Conservation (phyloP, 805 yeast species). For the Kodamaea hsintzibuensis region DNA sequence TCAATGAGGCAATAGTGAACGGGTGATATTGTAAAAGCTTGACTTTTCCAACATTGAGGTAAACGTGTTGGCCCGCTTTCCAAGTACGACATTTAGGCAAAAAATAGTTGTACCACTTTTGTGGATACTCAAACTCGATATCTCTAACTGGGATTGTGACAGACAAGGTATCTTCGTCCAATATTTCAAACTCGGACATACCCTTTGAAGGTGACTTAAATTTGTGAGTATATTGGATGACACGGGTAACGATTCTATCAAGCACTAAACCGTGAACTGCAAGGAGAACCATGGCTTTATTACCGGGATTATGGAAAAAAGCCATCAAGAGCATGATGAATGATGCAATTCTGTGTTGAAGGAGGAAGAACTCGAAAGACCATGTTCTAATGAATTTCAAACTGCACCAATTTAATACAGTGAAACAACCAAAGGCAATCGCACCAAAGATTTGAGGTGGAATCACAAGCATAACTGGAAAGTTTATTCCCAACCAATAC, state of each 20-base stretch:
- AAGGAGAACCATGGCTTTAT: conserved; percentile 34
- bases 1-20: conserved; percentile 44
- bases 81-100: conserved; percentile 43
- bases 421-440: conserved; percentile 42
- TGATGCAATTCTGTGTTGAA: conserved; percentile 43
- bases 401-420: conserved; percentile 37
- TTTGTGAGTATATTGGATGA: conserved; percentile 33
- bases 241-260: conserved; percentile 37
- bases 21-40: conserved; percentile 46
- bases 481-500: conserved; percentile 45
- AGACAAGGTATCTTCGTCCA: conserved; percentile 43
- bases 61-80: conserved; percentile 51
- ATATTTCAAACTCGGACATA: conserved; percentile 34
- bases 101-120: conserved; percentile 27
- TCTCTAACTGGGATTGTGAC: conserved; percentile 38
- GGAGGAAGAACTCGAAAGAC: conserved; percentile 45
- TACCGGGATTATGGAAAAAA: conserved; percentile 41
- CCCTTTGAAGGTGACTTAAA: conserved; percentile 40
- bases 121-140: conserved; percentile 13
- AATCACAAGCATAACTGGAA: conserved; percentile 40
- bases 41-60: conserved; percentile 41
- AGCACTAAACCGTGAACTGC: conserved; percentile 45
- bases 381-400: conserved; percentile 34
- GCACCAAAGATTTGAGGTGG: conserved; percentile 55
- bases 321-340: conserved; percentile 44